Base-by-base conservation (phyloP, 805 yeast species). In the Sugiyamaella mastotermitis region DNA sequence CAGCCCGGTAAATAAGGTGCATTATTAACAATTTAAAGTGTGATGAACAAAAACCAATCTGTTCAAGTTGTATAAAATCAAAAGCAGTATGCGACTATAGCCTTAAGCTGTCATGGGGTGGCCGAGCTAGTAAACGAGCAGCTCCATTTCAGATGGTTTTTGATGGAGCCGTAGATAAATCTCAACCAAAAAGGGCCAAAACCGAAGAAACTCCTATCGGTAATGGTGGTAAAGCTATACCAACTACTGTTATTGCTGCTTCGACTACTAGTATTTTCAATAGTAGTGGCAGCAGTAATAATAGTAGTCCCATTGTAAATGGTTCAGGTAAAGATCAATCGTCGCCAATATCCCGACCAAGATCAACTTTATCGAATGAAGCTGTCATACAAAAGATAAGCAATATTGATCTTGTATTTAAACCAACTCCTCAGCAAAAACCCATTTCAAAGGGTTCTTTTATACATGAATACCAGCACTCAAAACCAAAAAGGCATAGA, bases 81-180 rank as follows among this genome's bases (percentile, higher is more conserved):
- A 57, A 60, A 1, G 39, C 50, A 7, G 42, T 48, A 1, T 82
- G 92, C 57, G 87, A 80, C 51, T 83, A 82, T 48, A 63, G 78
- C 3, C 49, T 82, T 7, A 72, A 69, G 43, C 61, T 82, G 22
- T 71, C 76, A 0, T 83, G 90, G 90, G 87, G 85, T 14, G 88
- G 88, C 0, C 58, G 87, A 34, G 84, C 84, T 72, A 52, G 53
- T 64, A 46, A 58, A 27, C 30, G 30, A 15, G 14, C 9, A 17
- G 18, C 15, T 27, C 17, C 17, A 5, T 14, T 55, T 51, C 58
- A 49, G 27, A 42, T 43, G 53, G 49, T 57, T 37, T 16, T 17
- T 11, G 29, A 18, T 16, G 22, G 10, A n/a, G n/a, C n/a, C n/a
- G n/a, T n/a, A n/a, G n/a, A n/a, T 22, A 7, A 22, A 22, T 22